Base-by-base conservation (phyloP, 768 basidiomycete genomes). In the Lactarius deliciosus region DNA sequence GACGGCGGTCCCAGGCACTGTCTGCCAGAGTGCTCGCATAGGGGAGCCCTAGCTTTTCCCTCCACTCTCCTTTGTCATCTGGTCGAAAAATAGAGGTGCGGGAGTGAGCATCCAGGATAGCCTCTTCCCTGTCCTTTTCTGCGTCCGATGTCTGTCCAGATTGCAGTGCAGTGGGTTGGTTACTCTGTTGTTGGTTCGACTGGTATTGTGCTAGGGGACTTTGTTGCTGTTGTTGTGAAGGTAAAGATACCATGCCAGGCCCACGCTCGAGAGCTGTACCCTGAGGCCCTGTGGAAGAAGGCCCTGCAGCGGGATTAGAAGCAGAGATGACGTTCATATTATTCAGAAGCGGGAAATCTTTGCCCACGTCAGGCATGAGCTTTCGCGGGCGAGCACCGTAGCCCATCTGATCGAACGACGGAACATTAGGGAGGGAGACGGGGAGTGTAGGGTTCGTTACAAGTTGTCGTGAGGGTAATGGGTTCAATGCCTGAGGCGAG, bases 401-500 rank as follows among this genome's bases (percentile, higher is more conserved):
- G 25, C 83, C 80, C 72, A 89, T 85, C 71, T 86, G 80, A 59
- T 93, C 91, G 71, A 90, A 92, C 11, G 86, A 82, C 57, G 89
- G 86, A 18, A 88, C 83, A 72, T 90, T 90, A 59, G 88, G 88
- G 64, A 90, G 78, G 45, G 86, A 79, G 68, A 89, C 80, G 43
- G 87, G 83, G 62, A 88, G 82, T 57, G 84, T 80, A 34, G 87
- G 76, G 73, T 86, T 91, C 72, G 83, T 86, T 64, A 88, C 77
- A 64, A 94, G 81, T 2, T 92, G 90, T 72, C 93, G 86, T 67
- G 94, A 91, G 3, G 94, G 94, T 60, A 98, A 82, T 54, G 97
- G 97, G 75, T 99, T 99, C 85, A 98, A 90, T 7, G 97, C 96
- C 76, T 97, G 92, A 1, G 94, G 89, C 0, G 96, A 98, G 1